Evolutionary conservation across 805 yeast species (phyloP).

Genomic region (Lachancea meyersii): DNA sequence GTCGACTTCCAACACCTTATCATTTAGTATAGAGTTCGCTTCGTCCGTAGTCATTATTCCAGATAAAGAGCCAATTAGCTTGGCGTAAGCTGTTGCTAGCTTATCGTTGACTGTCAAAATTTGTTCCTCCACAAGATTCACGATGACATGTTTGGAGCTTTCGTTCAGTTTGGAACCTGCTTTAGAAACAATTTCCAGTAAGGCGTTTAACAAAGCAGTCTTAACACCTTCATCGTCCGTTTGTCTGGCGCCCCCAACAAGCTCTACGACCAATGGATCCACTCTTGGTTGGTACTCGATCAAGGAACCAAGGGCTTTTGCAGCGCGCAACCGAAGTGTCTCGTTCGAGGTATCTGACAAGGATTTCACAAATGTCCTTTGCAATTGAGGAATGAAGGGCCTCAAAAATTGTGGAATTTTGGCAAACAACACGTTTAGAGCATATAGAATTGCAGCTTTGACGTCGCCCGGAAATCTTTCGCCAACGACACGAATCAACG

Average conservation of each 20-base stretch:
- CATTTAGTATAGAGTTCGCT: slow-evolving; percentile 51
- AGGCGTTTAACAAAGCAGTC: slow-evolving; percentile 78
- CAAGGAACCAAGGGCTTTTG: slow-evolving; percentile 80
- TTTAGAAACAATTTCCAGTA: slow-evolving; percentile 71
- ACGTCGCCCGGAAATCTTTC: slow-evolving; percentile 88
- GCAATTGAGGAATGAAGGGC: slow-evolving; percentile 96
- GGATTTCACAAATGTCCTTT: slow-evolving; percentile 92
- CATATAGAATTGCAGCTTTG: slow-evolving; percentile 86
- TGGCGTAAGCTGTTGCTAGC: slow-evolving; percentile 69
- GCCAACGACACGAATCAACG: slow-evolving; percentile 94
- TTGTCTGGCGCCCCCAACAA: slow-evolving; percentile 66
- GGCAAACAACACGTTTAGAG: slow-evolving; percentile 68
- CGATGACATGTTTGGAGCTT: slow-evolving; percentile 58
- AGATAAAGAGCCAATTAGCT: slow-evolving; percentile 69
- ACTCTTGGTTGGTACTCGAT: slow-evolving; percentile 88
- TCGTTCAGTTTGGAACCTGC: slow-evolving; percentile 78
- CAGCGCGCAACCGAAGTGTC: slow-evolving; percentile 73
- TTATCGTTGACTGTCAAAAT: slow-evolving; percentile 51
- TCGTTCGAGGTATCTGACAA: slow-evolving; percentile 73
- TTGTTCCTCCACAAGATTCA: slow-evolving; percentile 70
- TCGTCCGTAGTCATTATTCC: slow-evolving; percentile 59
- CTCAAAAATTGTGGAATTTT: slow-evolving; percentile 87
- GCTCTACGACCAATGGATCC: slow-evolving; percentile 83
- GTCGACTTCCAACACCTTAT: slow-evolving; percentile 49
- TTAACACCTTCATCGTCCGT: slow-evolving; percentile 67